Base-by-base conservation (phyloP, 2,329 filamentous ascomycete species). In the Neofusicoccum laricinum region DNA sequence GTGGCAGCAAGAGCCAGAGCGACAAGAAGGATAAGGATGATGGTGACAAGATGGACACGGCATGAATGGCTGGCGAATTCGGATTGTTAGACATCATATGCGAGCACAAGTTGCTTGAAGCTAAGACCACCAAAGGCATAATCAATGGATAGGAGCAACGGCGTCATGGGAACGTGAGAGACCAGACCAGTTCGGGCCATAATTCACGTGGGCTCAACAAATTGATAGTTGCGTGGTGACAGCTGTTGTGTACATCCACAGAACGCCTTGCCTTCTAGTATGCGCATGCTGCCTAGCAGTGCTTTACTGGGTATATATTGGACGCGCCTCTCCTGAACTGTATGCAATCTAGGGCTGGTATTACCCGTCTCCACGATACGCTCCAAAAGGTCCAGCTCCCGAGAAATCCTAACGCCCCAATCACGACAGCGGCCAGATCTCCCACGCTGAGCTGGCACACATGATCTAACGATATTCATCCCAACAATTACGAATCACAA, bases 11-110 rank as follows among this genome's bases (percentile, higher is more conserved):
- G 61, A 68, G 70, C 53, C 80, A 82, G 69, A 71, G 72, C 70
- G 73, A 82, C 74, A 83, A 84, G 71, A 80, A 81, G 66, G 80
- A 84, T 70, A 82, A 84, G 69, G 80, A 83, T 67, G 85, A 85
- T 63, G 82, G 82, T 51, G 91, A 95, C 78, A 93, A 90, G 86
- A 97, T 97, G 93, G 93, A 97, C 78, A 96, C 90, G 67, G 92
- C 92, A 79, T 93, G 84, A 81, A 14, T 40, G 32, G 25, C 25
- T 15, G n/a, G 41, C 38, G 21, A 15, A 19, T 21, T 61, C 15
- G n/a, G n/a, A 25, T 38, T 21, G 21, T 14, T 40, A 34, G 58
- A 61, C 30, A 49, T 50, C 58, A 50, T 7, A 14, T 15, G 17
- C 17, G 21, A n/a, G 58, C n/a, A 25, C 32, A n/a, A 6, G 5